Conservation (phyloP, 1,284 basidiomycete genomes). For the Trametes hirsuta region DNA sequence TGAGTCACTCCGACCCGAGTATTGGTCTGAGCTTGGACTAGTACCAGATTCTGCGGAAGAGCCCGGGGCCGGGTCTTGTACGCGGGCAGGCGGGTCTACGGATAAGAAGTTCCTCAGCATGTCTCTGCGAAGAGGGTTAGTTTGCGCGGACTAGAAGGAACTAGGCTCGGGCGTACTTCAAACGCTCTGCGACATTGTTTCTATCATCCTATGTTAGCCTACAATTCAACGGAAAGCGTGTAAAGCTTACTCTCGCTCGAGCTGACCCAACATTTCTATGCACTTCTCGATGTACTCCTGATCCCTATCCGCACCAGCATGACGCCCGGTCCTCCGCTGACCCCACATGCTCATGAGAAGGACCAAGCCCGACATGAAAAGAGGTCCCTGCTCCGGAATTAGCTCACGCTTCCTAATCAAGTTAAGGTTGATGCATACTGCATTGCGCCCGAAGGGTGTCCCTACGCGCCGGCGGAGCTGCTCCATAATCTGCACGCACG, state of each 20-base stretch:
- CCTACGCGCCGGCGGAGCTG: conserved; percentile 34
- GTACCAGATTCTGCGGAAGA: too few species aligned
- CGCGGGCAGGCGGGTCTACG: background rate
- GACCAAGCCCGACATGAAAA: conserved; percentile 68
- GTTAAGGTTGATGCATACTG: conserved; percentile 14
- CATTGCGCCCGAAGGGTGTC: conserved; percentile 25
- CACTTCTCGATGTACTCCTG: conserved; percentile 73
- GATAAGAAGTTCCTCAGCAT: background rate
- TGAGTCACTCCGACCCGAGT: too few species aligned
- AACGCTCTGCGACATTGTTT: conserved; percentile 20
- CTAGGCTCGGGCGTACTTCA: background rate
- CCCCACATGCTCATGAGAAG: conserved; percentile 77
- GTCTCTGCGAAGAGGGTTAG: background rate
- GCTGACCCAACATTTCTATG: conserved; percentile 56
- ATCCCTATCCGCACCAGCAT: conserved; percentile 57
- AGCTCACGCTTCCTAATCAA: background rate
- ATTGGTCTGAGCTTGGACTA: too few species aligned
- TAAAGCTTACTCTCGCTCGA: conserved; percentile 49
- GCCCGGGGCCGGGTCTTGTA: too few species aligned
- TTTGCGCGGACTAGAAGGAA: background rate
- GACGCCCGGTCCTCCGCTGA: conserved; percentile 57
- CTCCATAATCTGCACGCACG: conserved; percentile 56
- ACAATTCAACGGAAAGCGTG: too few species aligned
- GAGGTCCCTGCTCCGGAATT: conserved; percentile 31
- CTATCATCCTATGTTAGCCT: conserved; percentile 27